Conservation (phyloP, 2,329 filamentous ascomycete genomes). For the Rutstroemia sydowiana region DNA sequence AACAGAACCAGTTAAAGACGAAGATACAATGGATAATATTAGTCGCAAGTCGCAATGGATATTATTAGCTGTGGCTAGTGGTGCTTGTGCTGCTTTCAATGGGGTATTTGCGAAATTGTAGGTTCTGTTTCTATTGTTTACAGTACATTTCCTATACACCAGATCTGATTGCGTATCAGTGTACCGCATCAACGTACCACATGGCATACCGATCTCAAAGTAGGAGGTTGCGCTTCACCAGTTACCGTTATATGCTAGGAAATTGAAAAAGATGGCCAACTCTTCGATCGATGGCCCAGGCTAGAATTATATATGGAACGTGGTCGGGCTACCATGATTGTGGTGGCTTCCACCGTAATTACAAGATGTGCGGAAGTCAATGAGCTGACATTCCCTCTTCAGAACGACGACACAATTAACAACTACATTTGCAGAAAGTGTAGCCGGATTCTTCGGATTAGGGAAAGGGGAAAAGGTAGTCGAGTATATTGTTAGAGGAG, state of each 20-base stretch:
- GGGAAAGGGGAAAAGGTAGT: constrained; percentile 38
- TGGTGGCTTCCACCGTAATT: not conserved
- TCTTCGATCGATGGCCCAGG: too few species aligned
- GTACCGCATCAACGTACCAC: too few species aligned
- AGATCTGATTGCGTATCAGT: too few species aligned
- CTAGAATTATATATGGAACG: not conserved
- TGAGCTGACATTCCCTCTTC: constrained; percentile 7
- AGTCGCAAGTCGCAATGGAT: constrained; percentile 49
- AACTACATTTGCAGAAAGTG: constrained; percentile 40
- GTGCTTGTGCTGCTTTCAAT: constrained; percentile 72
- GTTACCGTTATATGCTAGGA: too few species aligned
- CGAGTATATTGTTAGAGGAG: constrained; percentile 43
- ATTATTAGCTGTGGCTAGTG: constrained; percentile 63
- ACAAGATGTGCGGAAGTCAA: not conserved
- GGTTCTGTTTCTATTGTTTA: constrained; percentile 28
- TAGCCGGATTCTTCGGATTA: constrained; percentile 39
- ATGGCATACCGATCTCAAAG: too few species aligned
- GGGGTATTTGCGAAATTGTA: constrained; percentile 70
- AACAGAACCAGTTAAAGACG: not conserved
- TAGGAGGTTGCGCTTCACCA: too few species aligned
- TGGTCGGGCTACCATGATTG: not conserved
- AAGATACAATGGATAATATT: constrained; percentile 26
- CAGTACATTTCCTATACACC: too few species aligned
- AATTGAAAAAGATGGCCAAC: too few species aligned
- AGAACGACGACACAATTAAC: constrained; percentile 51